phyloP scores from a whole-genome alignment of 148 eudicot genomes.

The Nyssa sinensis region DNA sequence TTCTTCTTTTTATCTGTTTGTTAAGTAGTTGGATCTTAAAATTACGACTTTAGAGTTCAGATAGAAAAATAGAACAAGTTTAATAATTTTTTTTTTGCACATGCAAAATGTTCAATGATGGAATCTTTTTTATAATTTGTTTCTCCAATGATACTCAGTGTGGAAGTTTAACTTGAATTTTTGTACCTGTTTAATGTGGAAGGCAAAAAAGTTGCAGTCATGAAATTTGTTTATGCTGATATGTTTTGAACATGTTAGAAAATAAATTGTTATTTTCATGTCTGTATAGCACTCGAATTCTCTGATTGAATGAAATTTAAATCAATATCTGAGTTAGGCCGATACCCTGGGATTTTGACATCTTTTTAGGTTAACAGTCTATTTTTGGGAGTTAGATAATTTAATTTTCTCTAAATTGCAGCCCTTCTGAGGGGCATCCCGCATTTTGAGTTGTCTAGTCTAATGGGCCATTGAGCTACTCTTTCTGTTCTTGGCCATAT shows the following conservation, averaged over 20 bases:
- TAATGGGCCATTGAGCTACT: too few species aligned
- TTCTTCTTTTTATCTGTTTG: conserved; percentile 2
- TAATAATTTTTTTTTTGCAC: neutral
- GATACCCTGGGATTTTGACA: neutral
- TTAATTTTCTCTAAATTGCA: too few species aligned
- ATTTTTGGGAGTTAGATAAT: too few species aligned
- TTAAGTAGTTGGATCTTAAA: neutral
- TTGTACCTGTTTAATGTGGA: neutral
- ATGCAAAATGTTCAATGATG: neutral
- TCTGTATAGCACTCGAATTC: too few species aligned
- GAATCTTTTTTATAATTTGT: neutral
- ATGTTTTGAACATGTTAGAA: neutral
- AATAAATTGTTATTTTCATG: neutral
- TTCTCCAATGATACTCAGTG: too few species aligned
- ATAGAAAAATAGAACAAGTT: neutral
- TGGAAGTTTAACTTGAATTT: neutral
- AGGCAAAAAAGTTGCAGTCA: neutral
- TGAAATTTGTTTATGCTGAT: neutral
- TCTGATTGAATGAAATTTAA: neutral
- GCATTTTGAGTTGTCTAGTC: too few species aligned
- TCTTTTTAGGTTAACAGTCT: neutral
- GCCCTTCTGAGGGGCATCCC: too few species aligned
- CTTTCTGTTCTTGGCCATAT: too few species aligned
- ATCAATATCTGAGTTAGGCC: neutral
- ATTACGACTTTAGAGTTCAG: neutral